Conservation (phyloP, 2,329 filamentous ascomycete genomes). For the Botrytis hyacinthi region DNA sequence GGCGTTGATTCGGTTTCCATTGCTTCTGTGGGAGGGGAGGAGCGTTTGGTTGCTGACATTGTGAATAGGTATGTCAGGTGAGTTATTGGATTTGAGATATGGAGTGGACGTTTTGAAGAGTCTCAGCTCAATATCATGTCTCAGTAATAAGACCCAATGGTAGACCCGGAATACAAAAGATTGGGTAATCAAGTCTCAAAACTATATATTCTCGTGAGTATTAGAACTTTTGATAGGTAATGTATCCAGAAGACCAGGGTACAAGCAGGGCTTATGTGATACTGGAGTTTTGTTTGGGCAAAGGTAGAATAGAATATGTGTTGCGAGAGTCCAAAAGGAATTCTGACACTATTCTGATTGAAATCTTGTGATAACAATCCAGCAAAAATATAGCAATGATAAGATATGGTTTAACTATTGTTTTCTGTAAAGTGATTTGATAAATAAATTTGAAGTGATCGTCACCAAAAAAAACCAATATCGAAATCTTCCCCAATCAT, state of each 20-base stretch:
- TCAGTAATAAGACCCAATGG: background rate
- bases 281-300: background rate
- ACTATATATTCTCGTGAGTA: background rate
- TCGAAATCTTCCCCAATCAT: conserved; percentile 4
- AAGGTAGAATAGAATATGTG: background rate
- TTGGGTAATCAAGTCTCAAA: background rate
- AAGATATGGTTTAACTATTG: background rate
- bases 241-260: conserved; percentile 6
- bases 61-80: conserved; percentile 4
- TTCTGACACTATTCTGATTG: background rate
- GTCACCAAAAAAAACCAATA: background rate
- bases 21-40: conserved; percentile 8
- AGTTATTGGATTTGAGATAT: background rate
- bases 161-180: background rate
- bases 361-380: background rate
- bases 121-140: background rate
- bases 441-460: background rate
- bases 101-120: background rate
- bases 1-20: background rate
- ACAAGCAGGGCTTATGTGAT: background rate
- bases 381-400: background rate
- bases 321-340: background rate
- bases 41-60: conserved; percentile 13
- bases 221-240: conserved; percentile 2
- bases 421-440: background rate